Percentiles rank a stretch among this genome's conserved stretches.
Conservation (phyloP, 805 yeast species). For the Hanseniaspora occidentalis region DNA sequence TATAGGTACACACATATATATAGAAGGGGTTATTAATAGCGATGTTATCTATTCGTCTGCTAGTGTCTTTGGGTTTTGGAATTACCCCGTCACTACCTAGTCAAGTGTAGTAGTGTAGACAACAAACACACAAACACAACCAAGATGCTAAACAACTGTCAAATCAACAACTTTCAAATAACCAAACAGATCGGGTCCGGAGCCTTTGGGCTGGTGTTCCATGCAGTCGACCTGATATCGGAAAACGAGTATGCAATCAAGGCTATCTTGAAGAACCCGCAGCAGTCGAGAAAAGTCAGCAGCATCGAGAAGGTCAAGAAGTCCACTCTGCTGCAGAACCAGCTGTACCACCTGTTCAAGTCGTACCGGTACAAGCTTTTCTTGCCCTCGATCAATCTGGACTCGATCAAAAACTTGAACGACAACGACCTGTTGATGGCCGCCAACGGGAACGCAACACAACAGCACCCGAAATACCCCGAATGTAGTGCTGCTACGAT, state of each 20-base stretch:
- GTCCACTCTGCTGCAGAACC: constrained; percentile 17
- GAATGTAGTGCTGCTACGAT: constrained; percentile 19
- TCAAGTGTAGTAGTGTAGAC: too few relatives aligned
- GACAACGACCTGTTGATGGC: constrained; percentile 21
- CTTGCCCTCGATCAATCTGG: constrained; percentile 17
- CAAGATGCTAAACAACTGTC: constrained; percentile 16
- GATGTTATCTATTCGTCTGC: too few relatives aligned
- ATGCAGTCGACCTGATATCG: constrained; percentile 43
- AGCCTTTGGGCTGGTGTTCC: constrained; percentile 72
- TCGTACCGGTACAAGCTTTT: constrained; percentile 13
- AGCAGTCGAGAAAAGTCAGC: constrained; percentile 14
- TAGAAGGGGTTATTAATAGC: not conserved
- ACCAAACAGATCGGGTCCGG: constrained; percentile 50
- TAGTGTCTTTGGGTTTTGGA: too few relatives aligned
- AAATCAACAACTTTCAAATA: constrained; percentile 19
- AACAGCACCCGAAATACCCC: too few relatives aligned
- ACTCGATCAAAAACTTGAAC: constrained; percentile 19
- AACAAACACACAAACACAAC: not conserved
- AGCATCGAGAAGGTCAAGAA: constrained; percentile 21
- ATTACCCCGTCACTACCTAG: too few relatives aligned
- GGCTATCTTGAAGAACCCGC: constrained; percentile 39
- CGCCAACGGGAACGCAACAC: too few relatives aligned
- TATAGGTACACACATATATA: not conserved
- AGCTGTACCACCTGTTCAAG: constrained; percentile 17
- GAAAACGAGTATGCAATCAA: constrained; percentile 56